A percentile compares a stretch with the other conserved stretches of the same genome.
These are phyloP conservation scores for Coccomyxa sp. DNA, from an alignment of 139 green algal species.

Conservation along the genomic window DNA sequence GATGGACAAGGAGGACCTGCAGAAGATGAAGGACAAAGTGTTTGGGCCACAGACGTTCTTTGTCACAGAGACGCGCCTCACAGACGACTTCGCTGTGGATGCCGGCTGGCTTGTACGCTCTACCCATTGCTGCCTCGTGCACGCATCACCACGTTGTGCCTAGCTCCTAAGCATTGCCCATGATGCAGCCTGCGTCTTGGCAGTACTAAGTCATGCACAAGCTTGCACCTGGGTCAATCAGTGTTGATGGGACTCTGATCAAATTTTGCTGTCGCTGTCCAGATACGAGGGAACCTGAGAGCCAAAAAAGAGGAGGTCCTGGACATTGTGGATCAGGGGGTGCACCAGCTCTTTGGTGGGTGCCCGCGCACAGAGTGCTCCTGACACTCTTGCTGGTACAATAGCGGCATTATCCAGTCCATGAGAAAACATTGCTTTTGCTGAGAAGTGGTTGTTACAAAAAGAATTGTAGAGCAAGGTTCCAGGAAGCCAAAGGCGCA, in stretches of 20 bases:
- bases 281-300: conserved; percentile 81
- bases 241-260: too few relatives aligned
- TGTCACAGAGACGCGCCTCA: conserved; percentile 67
- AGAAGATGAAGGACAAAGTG: conserved; percentile 59
- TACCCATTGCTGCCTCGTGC: not conserved
- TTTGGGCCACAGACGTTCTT: conserved; percentile 79
- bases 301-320: conserved; percentile 49
- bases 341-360: conserved; percentile 48
- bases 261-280: not conserved
- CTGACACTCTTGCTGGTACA: too few relatives aligned
- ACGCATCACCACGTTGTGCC: not conserved
- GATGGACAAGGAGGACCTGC: conserved; percentile 34
- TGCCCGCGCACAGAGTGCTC: too few relatives aligned
- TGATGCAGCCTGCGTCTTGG: not conserved
- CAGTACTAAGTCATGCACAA: too few relatives aligned
- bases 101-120: conserved; percentile 23
- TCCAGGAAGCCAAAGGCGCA: too few relatives aligned
- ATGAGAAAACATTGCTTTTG: too few relatives aligned
- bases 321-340: conserved; percentile 29
- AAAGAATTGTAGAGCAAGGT: too few relatives aligned
- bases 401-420: too few relatives aligned
- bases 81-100: conserved; percentile 32
- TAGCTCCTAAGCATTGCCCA: not conserved
- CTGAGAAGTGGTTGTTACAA: too few relatives aligned
- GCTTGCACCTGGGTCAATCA: too few relatives aligned